phyloP scores from a whole-genome alignment of 2,329 filamentous ascomycete genomes.

The Eutypa lata region DNA sequence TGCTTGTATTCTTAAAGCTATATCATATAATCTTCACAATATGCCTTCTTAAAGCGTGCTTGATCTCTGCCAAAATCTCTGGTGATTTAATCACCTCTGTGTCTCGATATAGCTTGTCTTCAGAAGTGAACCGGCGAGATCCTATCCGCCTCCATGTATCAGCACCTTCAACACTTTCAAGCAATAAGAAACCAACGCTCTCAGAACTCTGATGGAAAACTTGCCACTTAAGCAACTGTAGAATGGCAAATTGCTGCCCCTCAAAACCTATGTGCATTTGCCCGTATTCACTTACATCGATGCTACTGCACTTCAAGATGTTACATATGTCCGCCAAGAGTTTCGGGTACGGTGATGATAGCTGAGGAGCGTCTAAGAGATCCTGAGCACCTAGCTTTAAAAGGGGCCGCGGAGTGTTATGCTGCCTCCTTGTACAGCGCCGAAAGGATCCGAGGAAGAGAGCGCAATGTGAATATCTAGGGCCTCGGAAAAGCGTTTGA shows the following conservation, averaged over 20 bases:
- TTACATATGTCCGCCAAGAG: neutral
- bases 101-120: neutral
- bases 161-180: conserved; percentile 2
- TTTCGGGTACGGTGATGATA: neutral
- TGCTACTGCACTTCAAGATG: neutral
- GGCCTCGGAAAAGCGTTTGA: conserved; percentile 2
- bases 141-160: conserved; percentile 4
- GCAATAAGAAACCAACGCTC: neutral
- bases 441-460: conserved; percentile 2
- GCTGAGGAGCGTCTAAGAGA: neutral
- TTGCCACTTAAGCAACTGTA: neutral
- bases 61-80: conserved; percentile 2
- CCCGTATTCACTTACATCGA: neutral
- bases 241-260: neutral
- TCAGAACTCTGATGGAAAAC: neutral
- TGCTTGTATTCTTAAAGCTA: too few species aligned
- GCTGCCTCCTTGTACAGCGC: conserved; percentile 1
- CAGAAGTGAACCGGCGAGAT: neutral
- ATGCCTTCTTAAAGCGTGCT: conserved; percentile 1
- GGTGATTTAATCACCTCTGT: neutral
- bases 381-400: neutral
- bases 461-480: conserved; percentile 1
- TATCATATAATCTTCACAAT: conserved; percentile 3
- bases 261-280: neutral
- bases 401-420: conserved; percentile 3